Evolutionary conservation across 768 basidiomycete genomes (phyloP).

Genomic region (Steccherinum ochraceum): DNA sequence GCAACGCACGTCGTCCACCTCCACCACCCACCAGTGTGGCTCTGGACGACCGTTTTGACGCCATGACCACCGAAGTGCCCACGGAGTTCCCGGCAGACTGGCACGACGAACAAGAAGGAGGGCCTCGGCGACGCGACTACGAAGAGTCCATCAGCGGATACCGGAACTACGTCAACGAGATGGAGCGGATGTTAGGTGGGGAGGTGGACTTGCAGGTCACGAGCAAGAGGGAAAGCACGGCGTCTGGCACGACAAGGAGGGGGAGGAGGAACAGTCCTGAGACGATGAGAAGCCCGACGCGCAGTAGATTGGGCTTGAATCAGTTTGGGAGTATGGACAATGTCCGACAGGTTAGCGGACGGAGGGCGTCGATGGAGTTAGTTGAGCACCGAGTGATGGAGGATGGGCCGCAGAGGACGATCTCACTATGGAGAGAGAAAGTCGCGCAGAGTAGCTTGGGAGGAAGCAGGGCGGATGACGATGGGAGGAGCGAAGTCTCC

Average conservation of each 20-base stretch:
- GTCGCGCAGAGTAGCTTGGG: constrained; percentile 24
- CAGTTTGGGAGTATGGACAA: constrained; percentile 14
- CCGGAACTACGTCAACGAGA: constrained; percentile 23
- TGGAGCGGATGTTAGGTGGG: constrained; percentile 23
- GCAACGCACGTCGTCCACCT: constrained; percentile 7
- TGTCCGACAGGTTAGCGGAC: constrained; percentile 17
- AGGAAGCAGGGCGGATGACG: constrained; percentile 7
- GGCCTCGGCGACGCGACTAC: constrained; percentile 13
- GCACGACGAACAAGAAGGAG: constrained; percentile 10
- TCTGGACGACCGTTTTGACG: constrained; percentile 24
- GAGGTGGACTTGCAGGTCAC: constrained; percentile 8
- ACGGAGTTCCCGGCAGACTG: constrained; percentile 19
- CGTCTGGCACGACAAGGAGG: constrained; percentile 2
- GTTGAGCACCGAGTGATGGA: constrained; percentile 27
- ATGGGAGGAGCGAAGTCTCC: constrained; percentile 14
- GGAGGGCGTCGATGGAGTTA: constrained; percentile 20
- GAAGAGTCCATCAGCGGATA: constrained; percentile 23
- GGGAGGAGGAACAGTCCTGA: constrained; percentile 4
- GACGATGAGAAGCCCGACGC: constrained; percentile 4
- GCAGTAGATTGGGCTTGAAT: constrained; percentile 6
- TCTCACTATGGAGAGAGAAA: constrained; percentile 29
- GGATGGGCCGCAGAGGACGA: constrained; percentile 28
- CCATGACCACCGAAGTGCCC: constrained; percentile 21
- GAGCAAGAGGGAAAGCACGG: constrained; percentile 1
- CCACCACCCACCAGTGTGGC: constrained; percentile 17